Percentiles rank a stretch among this genome's conserved stretches.
These are phyloP conservation scores for Alternaria incomplexa DNA, from an alignment of 2,329 filamentous ascomycete species.

Conservation along the genomic window DNA sequence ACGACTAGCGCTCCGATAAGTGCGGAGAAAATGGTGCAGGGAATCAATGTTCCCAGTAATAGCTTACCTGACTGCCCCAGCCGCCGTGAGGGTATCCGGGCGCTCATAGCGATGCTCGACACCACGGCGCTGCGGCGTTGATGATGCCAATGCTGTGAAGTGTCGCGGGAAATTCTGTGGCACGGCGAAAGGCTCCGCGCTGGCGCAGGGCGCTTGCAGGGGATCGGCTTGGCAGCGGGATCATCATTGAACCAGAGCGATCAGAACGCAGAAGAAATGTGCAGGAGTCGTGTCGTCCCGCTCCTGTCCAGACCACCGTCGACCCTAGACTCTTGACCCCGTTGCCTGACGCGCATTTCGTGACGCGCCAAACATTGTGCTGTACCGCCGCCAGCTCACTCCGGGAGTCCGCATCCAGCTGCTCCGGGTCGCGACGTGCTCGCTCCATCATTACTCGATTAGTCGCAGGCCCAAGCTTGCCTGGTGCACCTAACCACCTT, in stretches of 20 bases:
- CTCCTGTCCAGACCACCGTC: not conserved
- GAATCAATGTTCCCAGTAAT: not conserved
- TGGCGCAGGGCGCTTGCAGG: constrained; percentile 11
- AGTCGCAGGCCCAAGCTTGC: constrained; percentile 32
- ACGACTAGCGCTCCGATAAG: not conserved
- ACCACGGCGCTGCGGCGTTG: constrained; percentile 32
- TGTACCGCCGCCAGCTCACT: not conserved
- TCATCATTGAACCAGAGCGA: constrained; percentile 17
- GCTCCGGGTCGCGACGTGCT: constrained; percentile 16
- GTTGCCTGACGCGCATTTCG: not conserved
- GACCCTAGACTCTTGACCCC: not conserved
- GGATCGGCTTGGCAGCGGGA: constrained; percentile 18
- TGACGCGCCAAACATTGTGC: not conserved
- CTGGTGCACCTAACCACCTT: constrained; percentile 26
- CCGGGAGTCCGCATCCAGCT: constrained; percentile 4
- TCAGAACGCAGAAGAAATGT: constrained; percentile 18
- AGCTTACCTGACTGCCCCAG: constrained; percentile 65
- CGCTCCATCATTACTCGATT: constrained; percentile 30
- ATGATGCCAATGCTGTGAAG: constrained; percentile 16
- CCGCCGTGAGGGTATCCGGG: constrained; percentile 68
- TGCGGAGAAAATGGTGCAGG: not conserved
- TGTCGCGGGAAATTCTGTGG: constrained; percentile 22
- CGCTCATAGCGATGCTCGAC: constrained; percentile 62
- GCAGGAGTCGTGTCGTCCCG: constrained; percentile 13
- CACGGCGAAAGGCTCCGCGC: constrained; percentile 8